A percentile compares a stretch with the other conserved stretches of the same genome.
Conservation (phyloP, 1,284 basidiomycete species). For the Cutaneotrichosporon sp. region DNA sequence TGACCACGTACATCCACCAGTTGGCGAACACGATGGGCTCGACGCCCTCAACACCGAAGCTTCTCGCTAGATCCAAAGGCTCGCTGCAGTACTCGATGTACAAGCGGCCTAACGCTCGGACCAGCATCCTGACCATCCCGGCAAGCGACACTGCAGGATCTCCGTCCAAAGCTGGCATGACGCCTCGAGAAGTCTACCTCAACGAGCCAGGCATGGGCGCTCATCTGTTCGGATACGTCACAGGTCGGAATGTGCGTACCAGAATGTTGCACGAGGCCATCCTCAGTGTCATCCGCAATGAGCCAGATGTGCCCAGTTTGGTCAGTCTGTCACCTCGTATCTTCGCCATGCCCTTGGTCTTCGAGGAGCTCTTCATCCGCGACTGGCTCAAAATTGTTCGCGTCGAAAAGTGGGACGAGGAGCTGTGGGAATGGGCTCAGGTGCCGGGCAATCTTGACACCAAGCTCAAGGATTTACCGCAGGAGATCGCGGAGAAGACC, state of each 20-base stretch:
- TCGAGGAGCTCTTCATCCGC: constrained; percentile 32
- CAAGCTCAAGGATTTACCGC: constrained; percentile 14
- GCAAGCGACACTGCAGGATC: neutral
- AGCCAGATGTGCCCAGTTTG: constrained; percentile 16
- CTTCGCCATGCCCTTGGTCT: constrained; percentile 34
- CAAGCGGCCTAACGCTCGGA: constrained; percentile 4
- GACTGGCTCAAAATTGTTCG: constrained; percentile 30
- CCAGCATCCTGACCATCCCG: neutral
- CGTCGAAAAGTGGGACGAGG: constrained; percentile 26
- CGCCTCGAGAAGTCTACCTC: constrained; percentile 17
- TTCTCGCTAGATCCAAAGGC: constrained; percentile 2
- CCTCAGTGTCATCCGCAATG: constrained; percentile 18
- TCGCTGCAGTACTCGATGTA: constrained; percentile 17
- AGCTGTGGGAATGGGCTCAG: constrained; percentile 30
- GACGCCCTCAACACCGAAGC: constrained; percentile 1
- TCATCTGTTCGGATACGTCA: constrained; percentile 32
- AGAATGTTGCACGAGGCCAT: constrained; percentile 30
- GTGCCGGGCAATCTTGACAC: constrained; percentile 24
- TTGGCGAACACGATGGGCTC: constrained; percentile 14
- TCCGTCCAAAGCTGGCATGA: constrained; percentile 1
- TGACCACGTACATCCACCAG: constrained; percentile 28
- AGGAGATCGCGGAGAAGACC: constrained; percentile 5
- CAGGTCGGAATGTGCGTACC: constrained; percentile 27
- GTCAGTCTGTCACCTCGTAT: constrained; percentile 26
- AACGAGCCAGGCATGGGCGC: constrained; percentile 27